Evolutionary conservation across 768 basidiomycete genomes (phyloP), one percentile per base, ranked within the genome.

Genomic region (Auricularia sp.): DNA sequence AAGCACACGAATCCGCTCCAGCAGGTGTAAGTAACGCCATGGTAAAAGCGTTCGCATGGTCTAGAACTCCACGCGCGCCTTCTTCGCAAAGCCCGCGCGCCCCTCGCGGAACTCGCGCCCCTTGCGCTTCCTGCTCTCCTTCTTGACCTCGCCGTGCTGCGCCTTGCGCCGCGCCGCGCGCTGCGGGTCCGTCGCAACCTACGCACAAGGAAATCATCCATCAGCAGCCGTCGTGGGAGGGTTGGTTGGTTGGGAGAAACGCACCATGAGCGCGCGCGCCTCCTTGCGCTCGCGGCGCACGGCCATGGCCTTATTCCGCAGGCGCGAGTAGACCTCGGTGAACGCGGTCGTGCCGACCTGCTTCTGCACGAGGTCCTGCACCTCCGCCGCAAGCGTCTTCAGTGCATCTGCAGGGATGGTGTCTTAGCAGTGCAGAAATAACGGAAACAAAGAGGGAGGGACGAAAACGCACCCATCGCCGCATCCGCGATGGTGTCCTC

Each of bases 261-360:
- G 6, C 59, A 83, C 84, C 78, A 78, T 74, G 35, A 80, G 74
- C 36, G 82, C 82, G 43, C 82, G 76, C 0, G 81, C 83, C 0
- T 83, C 81, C 71, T 87, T 88, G 36, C 96, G 80, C 58, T 89
- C 91, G 63, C 87, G 81, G 64, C 87, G 82, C 14, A 91, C 80
- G 33, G 79, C 81, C 29, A 87, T 74, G 1, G 84, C 83, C 36
- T 83, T 78, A 71, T 93, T 88, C 44, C 93, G 81, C 63, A 98
- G 88, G 65, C 82, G 82, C 68, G 86, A 93, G 77, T 97, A 97
- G 0, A 82, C 81, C 11, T 74, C 73, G 1, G 93, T 84, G 74
- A 97, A 98, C 68, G 83, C 84, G 7, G 89, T 89, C n/a, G 86
- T 84, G 39, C 95, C 94, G 54, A 98, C 87, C 80, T 92, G 93